A percentile compares a stretch with the other conserved stretches of the same genome.
phyloP scores from a whole-genome alignment of 768 basidiomycete genomes.

The Leucogyrophana mollusca region DNA sequence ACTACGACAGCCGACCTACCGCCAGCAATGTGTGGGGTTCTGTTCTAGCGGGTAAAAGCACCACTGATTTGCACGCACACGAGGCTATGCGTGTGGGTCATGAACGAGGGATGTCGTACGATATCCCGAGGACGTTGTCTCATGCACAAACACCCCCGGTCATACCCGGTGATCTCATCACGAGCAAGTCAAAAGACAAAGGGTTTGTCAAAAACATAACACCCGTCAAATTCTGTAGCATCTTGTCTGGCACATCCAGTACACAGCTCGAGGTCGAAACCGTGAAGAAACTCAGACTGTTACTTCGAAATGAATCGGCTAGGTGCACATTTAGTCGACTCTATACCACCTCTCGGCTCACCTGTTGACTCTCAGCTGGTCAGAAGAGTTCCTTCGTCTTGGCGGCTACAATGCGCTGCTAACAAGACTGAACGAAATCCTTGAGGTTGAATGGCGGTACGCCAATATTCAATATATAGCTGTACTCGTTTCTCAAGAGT shows the following conservation, averaged over 20 bases:
- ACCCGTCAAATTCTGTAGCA: slow-evolving; percentile 64
- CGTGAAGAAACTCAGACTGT: slow-evolving; percentile 82
- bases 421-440: slow-evolving; percentile 82
- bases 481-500: not conserved
- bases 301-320: slow-evolving; percentile 91
- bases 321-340: slow-evolving; percentile 42
- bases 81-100: slow-evolving; percentile 39
- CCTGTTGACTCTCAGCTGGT: slow-evolving; percentile 60
- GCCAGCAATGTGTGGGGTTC: slow-evolving; percentile 22
- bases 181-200: slow-evolving; percentile 52
- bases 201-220: slow-evolving; percentile 50
- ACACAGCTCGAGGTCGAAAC: slow-evolving; percentile 79
- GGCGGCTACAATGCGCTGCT: slow-evolving; percentile 88
- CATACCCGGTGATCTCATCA: slow-evolving; percentile 33
- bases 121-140: slow-evolving; percentile 51
- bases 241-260: slow-evolving; percentile 67
- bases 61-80: slow-evolving; percentile 23
- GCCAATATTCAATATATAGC: too few relatives aligned
- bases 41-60: slow-evolving; percentile 28
- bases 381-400: slow-evolving; percentile 76
- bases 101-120: slow-evolving; percentile 61
- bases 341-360: not conserved
- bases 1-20: slow-evolving; percentile 32
- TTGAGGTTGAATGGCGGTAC: slow-evolving; percentile 99
- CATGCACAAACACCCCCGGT: slow-evolving; percentile 50